Evolutionary conservation across 305 asterid genomes (phyloP), one percentile per base, ranked within the genome.

Genomic region (Rubia peregrina): DNA sequence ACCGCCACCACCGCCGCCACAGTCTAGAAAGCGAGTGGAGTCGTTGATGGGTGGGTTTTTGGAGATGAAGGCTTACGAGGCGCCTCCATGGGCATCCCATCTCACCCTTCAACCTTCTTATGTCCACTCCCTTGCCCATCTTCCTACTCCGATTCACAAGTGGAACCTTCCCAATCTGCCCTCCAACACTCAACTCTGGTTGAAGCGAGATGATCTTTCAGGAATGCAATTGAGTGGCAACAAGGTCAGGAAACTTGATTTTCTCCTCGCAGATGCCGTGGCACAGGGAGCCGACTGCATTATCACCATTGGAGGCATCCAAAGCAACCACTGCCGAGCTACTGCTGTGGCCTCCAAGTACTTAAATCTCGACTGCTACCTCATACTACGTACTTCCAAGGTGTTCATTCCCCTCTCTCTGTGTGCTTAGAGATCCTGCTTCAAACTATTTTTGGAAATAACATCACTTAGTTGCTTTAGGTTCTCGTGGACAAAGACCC

Each of bases 221-320:
- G 98, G 98, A 65, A 88, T 90, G 98, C 96, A 93, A 80, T 73
- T 93, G 78, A 93, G 98, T 80, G 98, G 98, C 75, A 93, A 93
- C 88, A 93, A 93, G 90, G 92, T 90, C 68, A 80, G 98, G 80
- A 93, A 93, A 78, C 97, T 93, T 22, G 98, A 93, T 76, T 93
- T 93, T 89, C 86, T 93, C 85, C 72, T 93, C 81, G 97, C 96
- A 26, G 97, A 91, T 79, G 98, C 97, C 2, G 89, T 93, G 80
- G 86, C 85, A 40, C 78, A 84, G 74, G 97, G 96, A 61, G 95
- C 96, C 61, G 98, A 91, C 71, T 90, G 97, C 71, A 74, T 93
- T 71, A 75, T 91, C 60, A 93, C 98, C 43, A 85, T 93, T 48
- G 98, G 98, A 64, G 97, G 97, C 77, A 89, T 93, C 82, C 98